These are phyloP conservation scores for Inonotus hispidus DNA, from an alignment of 1,284 basidiomycete genomes.

Conservation along the genomic window DNA sequence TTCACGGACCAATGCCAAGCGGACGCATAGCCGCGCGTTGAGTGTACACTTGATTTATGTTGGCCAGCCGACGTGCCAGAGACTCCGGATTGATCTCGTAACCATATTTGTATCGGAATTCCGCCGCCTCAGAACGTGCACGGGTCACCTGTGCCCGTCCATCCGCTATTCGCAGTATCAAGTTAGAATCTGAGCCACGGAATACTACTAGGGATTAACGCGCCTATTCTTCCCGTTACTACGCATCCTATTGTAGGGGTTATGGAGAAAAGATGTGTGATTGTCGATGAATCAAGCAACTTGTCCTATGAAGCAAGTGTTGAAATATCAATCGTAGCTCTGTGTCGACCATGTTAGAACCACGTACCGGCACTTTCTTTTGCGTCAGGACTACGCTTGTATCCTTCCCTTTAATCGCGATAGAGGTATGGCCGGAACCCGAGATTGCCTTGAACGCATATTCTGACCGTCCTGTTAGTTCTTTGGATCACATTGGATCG, in stretches of 20 bases:
- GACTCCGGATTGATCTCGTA: constrained; percentile 97
- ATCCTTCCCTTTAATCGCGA: constrained; percentile 92
- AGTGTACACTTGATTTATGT: constrained; percentile 99
- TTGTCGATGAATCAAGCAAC: constrained; percentile 89
- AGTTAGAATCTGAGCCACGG: neutral
- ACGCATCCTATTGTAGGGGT: constrained; percentile 97
- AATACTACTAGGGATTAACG: constrained; percentile 22
- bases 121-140: constrained; percentile 87
- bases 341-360: neutral
- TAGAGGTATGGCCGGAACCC: constrained; percentile 90
- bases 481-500: neutral
- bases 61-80: constrained; percentile 90
- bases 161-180: constrained; percentile 66
- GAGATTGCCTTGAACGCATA: constrained; percentile 99
- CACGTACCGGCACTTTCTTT: constrained; percentile 91
- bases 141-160: constrained; percentile 87
- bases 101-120: constrained; percentile 96
- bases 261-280: constrained; percentile 96
- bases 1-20: constrained; percentile 79
- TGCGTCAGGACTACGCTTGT: constrained; percentile 95
- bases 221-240: constrained; percentile 93
- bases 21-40: constrained; percentile 98
- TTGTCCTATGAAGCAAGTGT: constrained; percentile 68
- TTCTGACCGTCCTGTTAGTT: constrained; percentile 45
- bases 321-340: neutral